Conservation (phyloP, 495 filamentous ascomycete species). For the Hyaloscypha hepaticicola region DNA sequence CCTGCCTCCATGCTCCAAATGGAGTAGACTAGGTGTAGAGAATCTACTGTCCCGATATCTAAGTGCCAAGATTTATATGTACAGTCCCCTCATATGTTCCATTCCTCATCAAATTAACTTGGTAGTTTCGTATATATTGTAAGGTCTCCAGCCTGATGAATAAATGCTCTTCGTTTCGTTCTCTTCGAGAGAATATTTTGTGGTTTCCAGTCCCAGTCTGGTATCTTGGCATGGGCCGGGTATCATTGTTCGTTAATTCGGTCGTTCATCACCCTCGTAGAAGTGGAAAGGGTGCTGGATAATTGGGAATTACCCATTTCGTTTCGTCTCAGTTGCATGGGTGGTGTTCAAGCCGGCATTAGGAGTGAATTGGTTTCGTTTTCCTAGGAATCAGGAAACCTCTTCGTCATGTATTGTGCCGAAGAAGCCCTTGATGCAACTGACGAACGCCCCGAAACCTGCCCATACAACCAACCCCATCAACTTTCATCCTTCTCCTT, state of each 20-base stretch:
- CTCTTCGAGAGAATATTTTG: neutral
- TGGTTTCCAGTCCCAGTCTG: neutral
- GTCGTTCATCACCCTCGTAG: neutral
- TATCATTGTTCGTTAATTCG: neutral
- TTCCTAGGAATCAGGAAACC: neutral
- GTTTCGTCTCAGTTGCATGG: neutral
- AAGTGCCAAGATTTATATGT: neutral
- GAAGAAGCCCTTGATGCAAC: neutral
- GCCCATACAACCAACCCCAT: conserved; percentile 13
- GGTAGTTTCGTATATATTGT: neutral
- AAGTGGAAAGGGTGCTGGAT: no score
- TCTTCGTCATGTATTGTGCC: neutral
- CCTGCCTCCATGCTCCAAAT: neutral
- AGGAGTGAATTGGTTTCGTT: neutral
- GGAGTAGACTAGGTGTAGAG: neutral
- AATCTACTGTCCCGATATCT: neutral
- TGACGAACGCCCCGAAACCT: neutral
- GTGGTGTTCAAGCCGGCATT: neutral
- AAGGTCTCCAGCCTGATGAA: neutral
- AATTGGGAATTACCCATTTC: neutral
- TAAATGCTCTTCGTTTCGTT: neutral
- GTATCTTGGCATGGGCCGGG: neutral
- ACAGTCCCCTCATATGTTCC: neutral
- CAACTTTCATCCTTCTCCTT: conserved; percentile 7
- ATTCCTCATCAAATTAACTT: neutral